A percentile compares a stretch with the other conserved stretches of the same genome.
Conservation (phyloP, 495 filamentous ascomycete species). For the Parmelia sp. region DNA sequence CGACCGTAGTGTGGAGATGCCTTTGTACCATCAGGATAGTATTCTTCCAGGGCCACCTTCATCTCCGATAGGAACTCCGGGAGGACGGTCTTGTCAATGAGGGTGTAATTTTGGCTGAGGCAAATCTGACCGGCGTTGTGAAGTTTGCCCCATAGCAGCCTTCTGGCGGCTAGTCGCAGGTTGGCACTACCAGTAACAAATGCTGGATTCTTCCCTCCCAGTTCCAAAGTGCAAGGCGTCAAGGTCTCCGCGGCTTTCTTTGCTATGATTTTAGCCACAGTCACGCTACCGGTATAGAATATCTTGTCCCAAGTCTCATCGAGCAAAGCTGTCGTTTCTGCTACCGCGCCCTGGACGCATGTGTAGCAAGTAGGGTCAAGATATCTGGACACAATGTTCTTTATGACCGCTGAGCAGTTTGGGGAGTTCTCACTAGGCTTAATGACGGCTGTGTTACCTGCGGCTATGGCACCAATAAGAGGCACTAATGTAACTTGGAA, state of each 20-base stretch:
- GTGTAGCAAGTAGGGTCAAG: too few relatives aligned
- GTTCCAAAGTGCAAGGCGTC: constrained; percentile 79
- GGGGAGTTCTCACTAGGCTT: too few relatives aligned
- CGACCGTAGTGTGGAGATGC: constrained; percentile 63
- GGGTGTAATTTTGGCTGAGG: constrained; percentile 77
- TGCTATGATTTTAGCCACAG: too few relatives aligned
- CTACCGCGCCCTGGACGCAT: too few relatives aligned
- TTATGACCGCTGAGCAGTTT: too few relatives aligned
- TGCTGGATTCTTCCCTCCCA: constrained; percentile 94
- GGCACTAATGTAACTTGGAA: too few relatives aligned
- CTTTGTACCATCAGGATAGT: constrained; percentile 80
- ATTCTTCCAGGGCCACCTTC: constrained; percentile 61
- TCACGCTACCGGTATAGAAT: too few relatives aligned
- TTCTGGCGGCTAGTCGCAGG: constrained; percentile 66
- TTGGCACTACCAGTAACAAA: constrained; percentile 76
- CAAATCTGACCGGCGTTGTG: constrained; percentile 82
- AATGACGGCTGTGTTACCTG: too few relatives aligned
- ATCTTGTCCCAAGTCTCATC: too few relatives aligned
- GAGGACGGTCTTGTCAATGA: constrained; percentile 68
- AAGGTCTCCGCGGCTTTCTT: constrained; percentile 84
- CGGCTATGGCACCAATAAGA: too few relatives aligned
- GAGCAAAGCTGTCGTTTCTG: too few relatives aligned
- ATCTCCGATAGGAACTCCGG: constrained; percentile 72
- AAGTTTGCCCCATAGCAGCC: constrained; percentile 79
- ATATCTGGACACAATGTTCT: too few relatives aligned